phyloP scores from a whole-genome alignment of 805 yeast genomes.

The Myxozyma geophila region DNA sequence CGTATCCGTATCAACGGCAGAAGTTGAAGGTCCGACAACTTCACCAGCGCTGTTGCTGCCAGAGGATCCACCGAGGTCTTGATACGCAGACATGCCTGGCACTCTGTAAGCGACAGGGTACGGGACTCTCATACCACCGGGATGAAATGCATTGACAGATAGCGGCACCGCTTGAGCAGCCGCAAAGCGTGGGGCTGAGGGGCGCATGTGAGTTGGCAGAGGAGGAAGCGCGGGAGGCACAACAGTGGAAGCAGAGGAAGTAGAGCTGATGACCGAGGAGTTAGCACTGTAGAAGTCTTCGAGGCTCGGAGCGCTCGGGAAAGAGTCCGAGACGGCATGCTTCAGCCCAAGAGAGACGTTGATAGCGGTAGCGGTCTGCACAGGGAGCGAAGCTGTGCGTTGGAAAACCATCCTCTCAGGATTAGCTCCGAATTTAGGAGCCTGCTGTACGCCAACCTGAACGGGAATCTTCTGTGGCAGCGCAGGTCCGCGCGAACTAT shows the following conservation, averaged over 20 bases:
- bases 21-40: neutral
- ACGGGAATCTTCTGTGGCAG: constrained; percentile 17
- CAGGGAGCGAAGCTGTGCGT: constrained; percentile 2
- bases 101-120: constrained; percentile 15
- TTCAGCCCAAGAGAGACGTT: neutral
- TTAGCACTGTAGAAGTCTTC: constrained; percentile 5
- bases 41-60: constrained; percentile 4
- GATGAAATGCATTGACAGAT: constrained; percentile 7
- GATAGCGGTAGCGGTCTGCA: neutral
- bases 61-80: constrained; percentile 13
- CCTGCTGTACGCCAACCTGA: neutral
- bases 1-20: neutral
- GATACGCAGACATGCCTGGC: constrained; percentile 7
- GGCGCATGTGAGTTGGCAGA: constrained; percentile 3
- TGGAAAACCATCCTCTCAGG: neutral
- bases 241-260: neutral
- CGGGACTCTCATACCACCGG: constrained; percentile 13
- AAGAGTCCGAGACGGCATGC: neutral
- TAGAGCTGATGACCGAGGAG: neutral
- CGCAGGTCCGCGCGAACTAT: neutral
- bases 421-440: constrained; percentile 8
- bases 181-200: constrained; percentile 4
- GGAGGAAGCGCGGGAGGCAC: constrained; percentile 13
- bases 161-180: constrained; percentile 7
- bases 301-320: constrained; percentile 7